These are phyloP conservation scores for Arthroderma sp. DNA, from an alignment of 2,329 filamentous ascomycete species.

Conservation along the genomic window DNA sequence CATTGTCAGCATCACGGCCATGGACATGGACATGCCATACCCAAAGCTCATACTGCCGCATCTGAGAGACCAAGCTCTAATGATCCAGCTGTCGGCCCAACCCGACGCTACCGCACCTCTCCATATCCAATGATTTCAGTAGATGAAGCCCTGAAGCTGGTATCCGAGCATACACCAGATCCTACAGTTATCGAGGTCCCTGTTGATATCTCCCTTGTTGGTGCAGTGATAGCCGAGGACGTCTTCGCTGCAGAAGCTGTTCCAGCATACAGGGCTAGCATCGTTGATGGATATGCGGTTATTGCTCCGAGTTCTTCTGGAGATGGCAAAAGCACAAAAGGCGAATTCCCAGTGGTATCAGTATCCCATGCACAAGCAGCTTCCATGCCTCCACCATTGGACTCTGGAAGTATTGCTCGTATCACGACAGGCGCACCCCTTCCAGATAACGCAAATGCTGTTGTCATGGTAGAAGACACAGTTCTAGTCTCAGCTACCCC, in stretches of 20 bases:
- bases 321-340: slow-evolving; percentile 50
- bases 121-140: slow-evolving; percentile 90
- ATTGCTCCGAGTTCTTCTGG: slow-evolving; percentile 39
- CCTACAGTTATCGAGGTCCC: slow-evolving; percentile 46
- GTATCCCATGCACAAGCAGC: slow-evolving; percentile 75
- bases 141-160: slow-evolving; percentile 61
- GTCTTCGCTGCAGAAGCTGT: slow-evolving; percentile 71
- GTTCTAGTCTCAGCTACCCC: slow-evolving; percentile 61
- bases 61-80: slow-evolving; percentile 47
- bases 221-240: slow-evolving; percentile 69
- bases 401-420: slow-evolving; percentile 65
- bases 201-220: slow-evolving; percentile 56
- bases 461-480: slow-evolving; percentile 97
- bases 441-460: slow-evolving; percentile 74
- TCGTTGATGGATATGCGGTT: slow-evolving; percentile 91
- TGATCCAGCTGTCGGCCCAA: slow-evolving; percentile 47
- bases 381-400: slow-evolving; percentile 48
- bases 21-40: slow-evolving; percentile 48
- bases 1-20: slow-evolving; percentile 44
- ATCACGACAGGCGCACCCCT: slow-evolving; percentile 93
- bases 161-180: slow-evolving; percentile 59
- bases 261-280: slow-evolving; percentile 87
- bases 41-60: slow-evolving; percentile 61
- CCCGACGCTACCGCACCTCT: slow-evolving; percentile 65
- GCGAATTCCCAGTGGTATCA: slow-evolving; percentile 72